These are phyloP conservation scores for Microbotryomycetes sp. DNA, from an alignment of 1,284 basidiomycete genomes.

Conservation along the genomic window DNA sequence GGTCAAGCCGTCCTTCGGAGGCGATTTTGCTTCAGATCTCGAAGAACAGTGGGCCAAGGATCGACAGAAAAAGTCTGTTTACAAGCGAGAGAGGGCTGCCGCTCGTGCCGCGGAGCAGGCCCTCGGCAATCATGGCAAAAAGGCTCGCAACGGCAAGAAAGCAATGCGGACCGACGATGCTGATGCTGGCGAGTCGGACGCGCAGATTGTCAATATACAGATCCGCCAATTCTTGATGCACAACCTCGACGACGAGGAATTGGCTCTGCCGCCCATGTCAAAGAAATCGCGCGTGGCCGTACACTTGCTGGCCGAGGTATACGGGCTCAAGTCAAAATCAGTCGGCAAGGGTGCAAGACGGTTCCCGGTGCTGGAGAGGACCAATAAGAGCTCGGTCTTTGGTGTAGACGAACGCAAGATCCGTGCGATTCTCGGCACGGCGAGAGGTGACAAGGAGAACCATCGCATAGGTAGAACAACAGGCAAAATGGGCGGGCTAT, in stretches of 20 bases:
- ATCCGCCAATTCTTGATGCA: slow-evolving; percentile 62
- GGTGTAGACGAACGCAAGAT: slow-evolving; percentile 22
- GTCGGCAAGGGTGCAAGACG: slow-evolving; percentile 58
- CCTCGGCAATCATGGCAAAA: slow-evolving; percentile 26
- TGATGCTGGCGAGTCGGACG: slow-evolving; percentile 9
- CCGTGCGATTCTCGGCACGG: slow-evolving; percentile 20
- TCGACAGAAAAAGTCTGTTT: slow-evolving; percentile 68
- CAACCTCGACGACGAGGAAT: slow-evolving; percentile 47
- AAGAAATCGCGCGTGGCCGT: slow-evolving; percentile 61
- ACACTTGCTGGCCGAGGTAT: slow-evolving; percentile 68
- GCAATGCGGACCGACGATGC: not conserved
- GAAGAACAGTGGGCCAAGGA: slow-evolving; percentile 70
- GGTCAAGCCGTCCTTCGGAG: slow-evolving; percentile 11
- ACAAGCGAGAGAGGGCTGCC: slow-evolving; percentile 57
- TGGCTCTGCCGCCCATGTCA: slow-evolving; percentile 67
- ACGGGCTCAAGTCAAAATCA: slow-evolving; percentile 66
- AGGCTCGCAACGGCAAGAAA: slow-evolving; percentile 48
- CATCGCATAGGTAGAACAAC: slow-evolving; percentile 44
- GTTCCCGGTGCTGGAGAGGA: slow-evolving; percentile 36
- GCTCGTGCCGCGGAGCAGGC: slow-evolving; percentile 13
- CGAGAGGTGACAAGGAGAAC: slow-evolving; percentile 44
- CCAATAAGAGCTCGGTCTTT: slow-evolving; percentile 10
- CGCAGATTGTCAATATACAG: slow-evolving; percentile 50
- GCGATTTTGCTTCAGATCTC: slow-evolving; percentile 46
- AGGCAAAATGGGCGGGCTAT: slow-evolving; percentile 42